These are phyloP conservation scores for Cladophialophora bantiana DNA, from an alignment of 2,329 filamentous ascomycete genomes.

Conservation along the genomic window DNA sequence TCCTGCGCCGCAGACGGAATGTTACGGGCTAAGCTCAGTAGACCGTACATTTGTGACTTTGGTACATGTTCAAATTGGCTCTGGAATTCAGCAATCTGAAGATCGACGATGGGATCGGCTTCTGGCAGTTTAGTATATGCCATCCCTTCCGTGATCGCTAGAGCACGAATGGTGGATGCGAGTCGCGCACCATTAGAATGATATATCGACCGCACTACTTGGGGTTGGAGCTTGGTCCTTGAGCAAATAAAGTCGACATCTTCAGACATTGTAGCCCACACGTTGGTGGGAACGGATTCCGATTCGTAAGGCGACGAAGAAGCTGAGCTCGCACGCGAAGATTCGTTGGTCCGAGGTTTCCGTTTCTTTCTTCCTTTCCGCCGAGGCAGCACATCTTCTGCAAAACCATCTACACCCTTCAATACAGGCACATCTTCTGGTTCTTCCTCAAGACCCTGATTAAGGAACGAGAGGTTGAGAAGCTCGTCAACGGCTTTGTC, in stretches of 20 bases:
- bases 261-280: constrained; percentile 64
- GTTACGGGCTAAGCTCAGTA: constrained; percentile 65
- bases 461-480: constrained; percentile 78
- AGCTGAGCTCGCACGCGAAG: constrained; percentile 40
- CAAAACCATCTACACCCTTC: constrained; percentile 86
- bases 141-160: constrained; percentile 59
- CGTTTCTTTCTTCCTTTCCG: constrained; percentile 43
- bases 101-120: constrained; percentile 53
- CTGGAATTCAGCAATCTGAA: constrained; percentile 61
- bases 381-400: constrained; percentile 58
- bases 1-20: constrained; percentile 66
- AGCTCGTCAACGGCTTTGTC: constrained; percentile 78
- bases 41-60: constrained; percentile 56
- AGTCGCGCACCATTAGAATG: constrained; percentile 65
- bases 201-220: constrained; percentile 63
- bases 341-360: constrained; percentile 36
- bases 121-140: constrained; percentile 46
- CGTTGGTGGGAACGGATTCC: constrained; percentile 51
- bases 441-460: constrained; percentile 66
- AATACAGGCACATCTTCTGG: constrained; percentile 53
- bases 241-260: constrained; percentile 68
- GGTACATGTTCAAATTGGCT: constrained; percentile 63
- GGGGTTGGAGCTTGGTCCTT: constrained; percentile 54
- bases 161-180: constrained; percentile 60
- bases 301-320: constrained; percentile 37